phyloP scores from a whole-genome alignment of 169 alveolate species.

The Plasmodium ovale region DNA sequence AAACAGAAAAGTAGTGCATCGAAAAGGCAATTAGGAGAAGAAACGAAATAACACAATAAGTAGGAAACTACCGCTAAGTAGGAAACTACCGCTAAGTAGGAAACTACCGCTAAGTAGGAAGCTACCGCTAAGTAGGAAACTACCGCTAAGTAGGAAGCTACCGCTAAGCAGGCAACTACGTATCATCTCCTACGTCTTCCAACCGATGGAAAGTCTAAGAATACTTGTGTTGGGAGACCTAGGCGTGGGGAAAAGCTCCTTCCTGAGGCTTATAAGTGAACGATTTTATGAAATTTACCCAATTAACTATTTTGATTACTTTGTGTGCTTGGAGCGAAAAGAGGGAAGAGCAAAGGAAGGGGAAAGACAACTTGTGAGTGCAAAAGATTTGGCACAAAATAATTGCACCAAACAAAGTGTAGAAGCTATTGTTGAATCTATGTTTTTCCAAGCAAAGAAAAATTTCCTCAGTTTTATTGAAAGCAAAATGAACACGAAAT shows the following conservation, averaged over 20 bases:
- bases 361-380: conserved; percentile 7
- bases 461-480: conserved; percentile 60
- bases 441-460: conserved; percentile 70
- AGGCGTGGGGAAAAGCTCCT: conserved; percentile 75
- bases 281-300: conserved; percentile 52
- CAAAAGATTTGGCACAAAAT: conserved; percentile 51
- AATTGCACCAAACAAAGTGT: conserved; percentile 30
- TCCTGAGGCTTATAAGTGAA: conserved; percentile 49
- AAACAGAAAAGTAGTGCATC: no score
- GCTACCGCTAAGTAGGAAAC: no score
- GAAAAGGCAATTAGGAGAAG: no score
- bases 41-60: no score
- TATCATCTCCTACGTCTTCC: no score
- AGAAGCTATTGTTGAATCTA: conserved; percentile 31
- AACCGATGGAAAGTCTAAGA: conserved; percentile 54
- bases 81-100: no score
- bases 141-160: no score
- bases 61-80: no score
- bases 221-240: conserved; percentile 67
- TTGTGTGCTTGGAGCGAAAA: conserved; percentile 30
- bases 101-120: no score
- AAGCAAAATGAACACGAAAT: conserved; percentile 31
- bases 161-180: no score
- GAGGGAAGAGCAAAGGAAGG: conserved; percentile 5
- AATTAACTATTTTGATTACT: conserved; percentile 54